These are phyloP conservation scores for Miamiensis avidus DNA, from an alignment of 169 alveolate species.

Conservation along the genomic window DNA sequence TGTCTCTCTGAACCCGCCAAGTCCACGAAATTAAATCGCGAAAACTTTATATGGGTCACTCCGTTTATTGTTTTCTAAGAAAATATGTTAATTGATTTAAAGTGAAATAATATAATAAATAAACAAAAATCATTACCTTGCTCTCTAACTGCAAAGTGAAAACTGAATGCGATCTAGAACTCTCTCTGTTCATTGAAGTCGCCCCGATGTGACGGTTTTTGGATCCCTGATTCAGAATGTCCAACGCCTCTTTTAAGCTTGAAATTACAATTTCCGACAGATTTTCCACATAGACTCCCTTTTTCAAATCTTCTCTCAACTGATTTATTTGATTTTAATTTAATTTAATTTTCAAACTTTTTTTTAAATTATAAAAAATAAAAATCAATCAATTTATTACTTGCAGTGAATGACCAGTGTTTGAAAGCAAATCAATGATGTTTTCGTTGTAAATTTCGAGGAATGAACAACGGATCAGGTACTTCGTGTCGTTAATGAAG, in stretches of 20 bases:
- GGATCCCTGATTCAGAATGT: conserved; percentile 72
- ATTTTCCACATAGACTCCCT: conserved; percentile 82
- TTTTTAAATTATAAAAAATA: neutral
- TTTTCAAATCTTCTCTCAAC: conserved; percentile 74
- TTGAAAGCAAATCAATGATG: conserved; percentile 77
- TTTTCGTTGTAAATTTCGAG: conserved; percentile 88
- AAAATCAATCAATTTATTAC: conserved; percentile 33
- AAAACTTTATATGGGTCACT: conserved; percentile 34
- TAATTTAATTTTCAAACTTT: neutral
- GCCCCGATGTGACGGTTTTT: conserved; percentile 77
- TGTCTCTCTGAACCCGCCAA: conserved; percentile 88
- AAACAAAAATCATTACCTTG: conserved; percentile 18
- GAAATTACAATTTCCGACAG: conserved; percentile 70
- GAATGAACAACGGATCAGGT: conserved; percentile 66
- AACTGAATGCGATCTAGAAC: conserved; percentile 85
- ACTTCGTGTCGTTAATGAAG: conserved; percentile 47
- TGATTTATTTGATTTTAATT: conserved; percentile 43
- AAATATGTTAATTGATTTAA: neutral
- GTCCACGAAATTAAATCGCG: conserved; percentile 82
- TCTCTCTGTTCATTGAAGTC: conserved; percentile 82
- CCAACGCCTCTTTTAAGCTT: conserved; percentile 59
- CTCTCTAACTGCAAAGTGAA: conserved; percentile 69
- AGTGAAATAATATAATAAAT: conserved; percentile 2
- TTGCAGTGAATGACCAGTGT: conserved; percentile 61
- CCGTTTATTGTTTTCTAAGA: conserved; percentile 1